Evolutionary conservation across 164 flowering plant genomes (phyloP).

Genomic region (Tinospora cordifolia): DNA sequence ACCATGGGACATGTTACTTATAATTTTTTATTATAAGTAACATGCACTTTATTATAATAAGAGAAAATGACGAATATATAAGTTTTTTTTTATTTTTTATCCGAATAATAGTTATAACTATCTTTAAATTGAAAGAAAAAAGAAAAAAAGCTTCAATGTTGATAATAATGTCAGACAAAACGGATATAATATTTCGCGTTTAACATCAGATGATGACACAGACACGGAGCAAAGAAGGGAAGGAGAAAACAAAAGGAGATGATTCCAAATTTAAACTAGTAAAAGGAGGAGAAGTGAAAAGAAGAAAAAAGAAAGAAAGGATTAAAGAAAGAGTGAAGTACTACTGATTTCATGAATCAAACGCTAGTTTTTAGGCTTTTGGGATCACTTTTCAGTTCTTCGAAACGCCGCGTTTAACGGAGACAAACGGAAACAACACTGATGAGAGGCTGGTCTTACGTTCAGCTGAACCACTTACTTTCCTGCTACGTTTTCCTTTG

Average conservation of each 20-base stretch:
- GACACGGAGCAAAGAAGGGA: not conserved
- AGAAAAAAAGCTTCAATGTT: too few species aligned
- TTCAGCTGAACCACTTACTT: not conserved
- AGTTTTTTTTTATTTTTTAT: too few species aligned
- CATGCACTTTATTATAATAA: too few species aligned
- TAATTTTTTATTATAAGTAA: too few species aligned
- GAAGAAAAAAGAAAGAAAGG: not conserved
- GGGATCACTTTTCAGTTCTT: not conserved
- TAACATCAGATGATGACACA: not conserved
- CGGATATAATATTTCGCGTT: not conserved
- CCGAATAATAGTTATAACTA: too few species aligned
- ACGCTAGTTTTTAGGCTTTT: not conserved
- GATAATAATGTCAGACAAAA: not conserved
- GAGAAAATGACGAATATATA: too few species aligned
- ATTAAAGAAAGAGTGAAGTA: not conserved
- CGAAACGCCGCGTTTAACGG: constrained; percentile 7
- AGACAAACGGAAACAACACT: not conserved
- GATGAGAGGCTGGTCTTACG: not conserved
- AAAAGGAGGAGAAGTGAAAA: not conserved
- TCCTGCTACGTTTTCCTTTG: not conserved
- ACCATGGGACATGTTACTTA: too few species aligned
- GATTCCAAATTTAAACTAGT: not conserved
- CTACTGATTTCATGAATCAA: not conserved
- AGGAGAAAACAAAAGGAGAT: not conserved
- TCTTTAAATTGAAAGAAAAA: too few species aligned